Evolutionary conservation across 495 filamentous ascomycete species (phyloP).

Genomic region (Astrothelium subdiscretum): DNA sequence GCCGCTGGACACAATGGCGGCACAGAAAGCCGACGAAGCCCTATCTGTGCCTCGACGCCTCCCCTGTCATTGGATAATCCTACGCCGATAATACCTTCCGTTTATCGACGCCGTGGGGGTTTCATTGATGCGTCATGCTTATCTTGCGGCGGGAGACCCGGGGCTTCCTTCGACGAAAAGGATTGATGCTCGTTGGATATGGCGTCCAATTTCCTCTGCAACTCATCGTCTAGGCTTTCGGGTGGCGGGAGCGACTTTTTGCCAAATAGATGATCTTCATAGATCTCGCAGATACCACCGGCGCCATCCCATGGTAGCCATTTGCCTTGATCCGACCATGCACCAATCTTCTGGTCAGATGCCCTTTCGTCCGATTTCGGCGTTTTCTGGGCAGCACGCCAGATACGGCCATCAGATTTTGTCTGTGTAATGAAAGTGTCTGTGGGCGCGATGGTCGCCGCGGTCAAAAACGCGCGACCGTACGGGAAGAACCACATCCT

Average conservation of each 20-base stretch:
- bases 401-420: neutral
- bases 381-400: neutral
- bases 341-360: neutral
- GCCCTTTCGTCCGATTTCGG: neutral
- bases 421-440: neutral
- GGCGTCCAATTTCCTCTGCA: neutral
- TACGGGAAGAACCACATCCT: constrained; percentile 5
- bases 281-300: neutral
- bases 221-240: neutral
- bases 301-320: neutral
- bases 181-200: neutral
- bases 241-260: neutral
- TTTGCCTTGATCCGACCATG: neutral
- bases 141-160: neutral
- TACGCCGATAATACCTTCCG: too few relatives aligned
- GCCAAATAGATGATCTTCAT: neutral
- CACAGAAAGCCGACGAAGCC: too few relatives aligned
- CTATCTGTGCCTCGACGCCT: too few relatives aligned
- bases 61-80: too few relatives aligned
- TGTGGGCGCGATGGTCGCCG: neutral
- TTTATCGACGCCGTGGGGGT: too few relatives aligned
- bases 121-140: too few relatives aligned
- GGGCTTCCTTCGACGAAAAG: neutral
- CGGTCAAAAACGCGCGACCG: neutral
- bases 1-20: too few relatives aligned